A percentile compares a stretch with the other conserved stretches of the same genome.
Conservation (phyloP, 2,329 filamentous ascomycete species). For the Nakataea oryzae region DNA sequence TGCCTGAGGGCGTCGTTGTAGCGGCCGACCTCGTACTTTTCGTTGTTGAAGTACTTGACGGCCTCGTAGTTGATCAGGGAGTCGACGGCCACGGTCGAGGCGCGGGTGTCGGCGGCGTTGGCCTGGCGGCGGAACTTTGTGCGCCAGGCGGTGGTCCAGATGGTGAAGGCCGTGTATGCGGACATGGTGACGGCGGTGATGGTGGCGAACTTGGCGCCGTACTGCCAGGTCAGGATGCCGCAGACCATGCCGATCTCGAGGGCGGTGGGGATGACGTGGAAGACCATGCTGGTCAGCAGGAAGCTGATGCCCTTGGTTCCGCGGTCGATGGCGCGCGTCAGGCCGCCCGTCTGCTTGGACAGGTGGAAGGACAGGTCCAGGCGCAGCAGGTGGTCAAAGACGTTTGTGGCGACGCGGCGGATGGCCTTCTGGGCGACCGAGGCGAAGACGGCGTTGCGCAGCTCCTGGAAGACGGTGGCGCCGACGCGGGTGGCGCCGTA, state of each 20-base stretch:
- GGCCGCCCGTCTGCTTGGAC: constrained; percentile 83
- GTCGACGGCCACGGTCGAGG: constrained; percentile 90
- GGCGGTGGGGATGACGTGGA: constrained; percentile 88
- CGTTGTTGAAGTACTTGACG: constrained; percentile 99
- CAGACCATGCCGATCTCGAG: constrained; percentile 94
- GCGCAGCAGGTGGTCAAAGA: constrained; percentile 81
- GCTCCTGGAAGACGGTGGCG: constrained; percentile 81
- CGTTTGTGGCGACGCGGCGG: constrained; percentile 77
- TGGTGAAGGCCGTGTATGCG: constrained; percentile 92
- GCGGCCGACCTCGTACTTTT: constrained; percentile 81
- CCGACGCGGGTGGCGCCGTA: constrained; percentile 86
- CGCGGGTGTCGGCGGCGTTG: constrained; percentile 92
- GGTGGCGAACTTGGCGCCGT: constrained; percentile 81
- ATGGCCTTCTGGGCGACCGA: constrained; percentile 97
- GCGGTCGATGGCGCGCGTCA: constrained; percentile 89
- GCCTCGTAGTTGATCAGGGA: constrained; percentile 98
- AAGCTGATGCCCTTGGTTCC: constrained; percentile 99
- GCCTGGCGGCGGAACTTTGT: constrained; percentile 93
- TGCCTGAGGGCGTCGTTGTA: constrained; percentile 80
- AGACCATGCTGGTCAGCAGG: constrained; percentile 93
- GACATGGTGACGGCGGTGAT: constrained; percentile 89
- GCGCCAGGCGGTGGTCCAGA: constrained; percentile 91
- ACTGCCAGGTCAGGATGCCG: constrained; percentile 92
- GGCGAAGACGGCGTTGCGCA: constrained; percentile 93
- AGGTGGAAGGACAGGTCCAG: constrained; percentile 92